phyloP scores from a whole-genome alignment of 1,284 basidiomycete genomes.

The Malassezia restricta region DNA sequence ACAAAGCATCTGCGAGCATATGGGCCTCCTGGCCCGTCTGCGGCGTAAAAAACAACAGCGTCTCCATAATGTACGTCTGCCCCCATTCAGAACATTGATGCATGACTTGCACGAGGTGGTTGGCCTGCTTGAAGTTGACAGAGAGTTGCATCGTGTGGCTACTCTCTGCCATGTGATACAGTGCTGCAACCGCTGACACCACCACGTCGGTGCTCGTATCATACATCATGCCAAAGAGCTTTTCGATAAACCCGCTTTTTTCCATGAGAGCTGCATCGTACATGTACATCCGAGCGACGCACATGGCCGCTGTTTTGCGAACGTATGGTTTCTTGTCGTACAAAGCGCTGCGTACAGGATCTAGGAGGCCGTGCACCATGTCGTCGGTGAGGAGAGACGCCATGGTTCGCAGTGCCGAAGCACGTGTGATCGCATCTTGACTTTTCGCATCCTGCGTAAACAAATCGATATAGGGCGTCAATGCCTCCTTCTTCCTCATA shows the following conservation, averaged over 20 bases:
- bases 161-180: slow-evolving; percentile 78
- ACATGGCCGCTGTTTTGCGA: slow-evolving; percentile 79
- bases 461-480: slow-evolving; percentile 72
- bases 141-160: slow-evolving; percentile 73
- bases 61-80: slow-evolving; percentile 94
- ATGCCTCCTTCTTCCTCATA: slow-evolving; percentile 71
- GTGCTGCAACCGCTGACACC: slow-evolving; percentile 82
- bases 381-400: slow-evolving; percentile 64
- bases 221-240: slow-evolving; percentile 73
- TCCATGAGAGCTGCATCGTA: slow-evolving; percentile 74
- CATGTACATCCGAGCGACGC: slow-evolving; percentile 75
- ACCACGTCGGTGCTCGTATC: slow-evolving; percentile 90
- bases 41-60: slow-evolving; percentile 81
- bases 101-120: slow-evolving; percentile 69
- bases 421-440: slow-evolving; percentile 78
- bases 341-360: slow-evolving; percentile 72
- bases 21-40: slow-evolving; percentile 77
- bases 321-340: slow-evolving; percentile 76
- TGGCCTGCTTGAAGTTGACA: slow-evolving; percentile 67
- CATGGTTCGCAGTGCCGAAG: slow-evolving; percentile 86
- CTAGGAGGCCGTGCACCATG: slow-evolving; percentile 60
- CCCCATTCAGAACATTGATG: slow-evolving; percentile 94
- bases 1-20: slow-evolving; percentile 80
- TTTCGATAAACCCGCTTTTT: slow-evolving; percentile 68
- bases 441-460: slow-evolving; percentile 87